Conservation (phyloP, 305 asterid genomes). For the Lippia alba region DNA sequence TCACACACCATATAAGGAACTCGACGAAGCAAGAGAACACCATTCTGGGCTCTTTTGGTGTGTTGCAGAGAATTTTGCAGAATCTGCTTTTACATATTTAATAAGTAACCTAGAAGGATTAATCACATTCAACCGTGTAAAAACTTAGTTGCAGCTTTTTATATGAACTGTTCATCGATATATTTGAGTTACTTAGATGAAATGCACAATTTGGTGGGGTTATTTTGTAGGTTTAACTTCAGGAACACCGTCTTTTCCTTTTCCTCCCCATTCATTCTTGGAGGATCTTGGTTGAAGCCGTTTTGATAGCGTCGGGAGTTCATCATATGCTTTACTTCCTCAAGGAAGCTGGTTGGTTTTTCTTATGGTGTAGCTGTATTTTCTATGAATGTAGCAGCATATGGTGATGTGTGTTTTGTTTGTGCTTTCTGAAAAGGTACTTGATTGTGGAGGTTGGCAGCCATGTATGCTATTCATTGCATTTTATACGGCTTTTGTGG, state of each 20-base stretch:
- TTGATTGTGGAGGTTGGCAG: too few species aligned
- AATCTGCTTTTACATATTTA: slow-evolving; percentile 34
- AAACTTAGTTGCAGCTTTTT: slow-evolving; percentile 37
- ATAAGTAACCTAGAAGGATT: slow-evolving; percentile 36
- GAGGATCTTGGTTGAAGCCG: neutral
- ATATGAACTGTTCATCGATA: slow-evolving; percentile 14
- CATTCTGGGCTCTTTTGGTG: neutral
- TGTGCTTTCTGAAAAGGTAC: neutral
- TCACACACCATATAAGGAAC: neutral
- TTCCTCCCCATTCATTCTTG: neutral
- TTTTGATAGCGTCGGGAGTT: slow-evolving; percentile 4
- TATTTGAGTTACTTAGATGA: slow-evolving; percentile 16
- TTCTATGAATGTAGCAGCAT: neutral
- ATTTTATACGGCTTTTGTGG: neutral
- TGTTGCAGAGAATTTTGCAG: slow-evolving; percentile 31
- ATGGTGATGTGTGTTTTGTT: too few species aligned
- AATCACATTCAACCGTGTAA: slow-evolving; percentile 26
- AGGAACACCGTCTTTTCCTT: neutral
- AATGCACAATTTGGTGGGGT: slow-evolving; percentile 19
- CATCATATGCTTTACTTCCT: neutral
- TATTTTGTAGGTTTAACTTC: slow-evolving; percentile 20
- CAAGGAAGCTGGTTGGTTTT: neutral
- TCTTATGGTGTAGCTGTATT: neutral
- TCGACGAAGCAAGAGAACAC: slow-evolving; percentile 30
- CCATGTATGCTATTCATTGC: neutral